Base-by-base conservation (phyloP, 2,329 filamentous ascomycete genomes). In the Alternaria sp. region DNA sequence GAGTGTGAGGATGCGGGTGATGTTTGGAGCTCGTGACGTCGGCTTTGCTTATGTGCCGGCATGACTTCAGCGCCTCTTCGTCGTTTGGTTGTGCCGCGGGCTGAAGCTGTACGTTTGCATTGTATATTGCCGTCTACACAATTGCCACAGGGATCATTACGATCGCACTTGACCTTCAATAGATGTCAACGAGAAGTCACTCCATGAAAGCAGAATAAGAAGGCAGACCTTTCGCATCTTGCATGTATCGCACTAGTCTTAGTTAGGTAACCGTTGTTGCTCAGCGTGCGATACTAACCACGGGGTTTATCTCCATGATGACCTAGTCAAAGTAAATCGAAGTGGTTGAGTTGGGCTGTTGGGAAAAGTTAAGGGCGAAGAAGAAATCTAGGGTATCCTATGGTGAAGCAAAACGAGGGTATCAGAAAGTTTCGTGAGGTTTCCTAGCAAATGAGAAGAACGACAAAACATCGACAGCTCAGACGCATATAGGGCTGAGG, bases 61-160 rank as follows among this genome's bases (percentile, higher is more conserved):
- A 42, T 49, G 3, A 46, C 7, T 12, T 65, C 61, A 8, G 30
- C 20, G 1, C 30, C 53, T 57, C 61, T 57, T 20, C 55, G 44
- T 32, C 63, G 61, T 26, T 62, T 63, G 9, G 57, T 59, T n/a
- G 24, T 36, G 42, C 54, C 57, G 51, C 58, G 52, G 12, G 44
- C 22, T 30, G 48, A 22, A 30, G 42, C 52, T 8, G 67, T 69
- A 30, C 69, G 67, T 4, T 55, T 42, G 39, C 69, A 71, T 52
- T 62, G 26, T 30, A 63, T 67, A n/a, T 63, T 70, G 9, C 63
- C 57, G 42, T 71, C 69, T 5, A 68, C 24, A 18, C 69, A 71
- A 30, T 71, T 71, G 9, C 69, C 67, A 46, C 69, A 71, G 3
- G 67, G 69, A 32, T 71, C 62, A 28, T 70, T 51, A 14, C 69